phyloP scores from a whole-genome alignment of 1,284 basidiomycete species.

The Pyrrhoderma noxium region DNA sequence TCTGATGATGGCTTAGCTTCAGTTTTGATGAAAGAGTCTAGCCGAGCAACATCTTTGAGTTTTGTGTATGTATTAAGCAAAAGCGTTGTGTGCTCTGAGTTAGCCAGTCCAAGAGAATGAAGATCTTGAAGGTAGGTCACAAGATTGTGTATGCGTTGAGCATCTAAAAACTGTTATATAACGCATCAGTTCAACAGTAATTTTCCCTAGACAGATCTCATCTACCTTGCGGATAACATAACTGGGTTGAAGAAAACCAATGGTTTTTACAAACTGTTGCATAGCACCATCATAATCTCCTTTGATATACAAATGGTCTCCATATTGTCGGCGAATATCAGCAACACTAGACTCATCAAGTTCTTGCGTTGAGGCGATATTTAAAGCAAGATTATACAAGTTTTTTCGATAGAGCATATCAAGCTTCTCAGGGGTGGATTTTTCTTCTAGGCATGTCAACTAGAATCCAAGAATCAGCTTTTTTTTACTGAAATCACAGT shows the following conservation, averaged over 20 bases:
- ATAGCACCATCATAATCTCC: conserved; percentile 92
- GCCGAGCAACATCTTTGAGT: conserved; percentile 81
- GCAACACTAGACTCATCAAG: conserved; percentile 69
- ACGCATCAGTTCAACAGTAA: background rate
- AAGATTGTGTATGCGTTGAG: conserved; percentile 91
- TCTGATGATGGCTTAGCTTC: conserved; percentile 47
- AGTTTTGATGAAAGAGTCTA: conserved; percentile 90
- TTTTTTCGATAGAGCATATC: conserved; percentile 76
- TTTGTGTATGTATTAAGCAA: conserved; percentile 96
- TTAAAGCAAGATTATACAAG: conserved; percentile 68
- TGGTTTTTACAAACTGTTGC: conserved; percentile 86
- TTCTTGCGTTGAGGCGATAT: conserved; percentile 70
- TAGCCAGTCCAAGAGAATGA: conserved; percentile 83
- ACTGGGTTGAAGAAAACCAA: conserved; percentile 86
- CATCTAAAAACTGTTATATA: conserved; percentile 77
- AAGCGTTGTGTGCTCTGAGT: conserved; percentile 94
- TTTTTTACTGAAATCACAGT: background rate
- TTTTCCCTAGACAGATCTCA: background rate
- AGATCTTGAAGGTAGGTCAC: conserved; percentile 95
- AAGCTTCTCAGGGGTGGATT: conserved; percentile 72
- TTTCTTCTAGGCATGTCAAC: conserved; percentile 71
- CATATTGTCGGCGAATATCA: conserved; percentile 85
- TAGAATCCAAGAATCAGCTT: conserved; percentile 26
- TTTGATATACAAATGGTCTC: conserved; percentile 87
- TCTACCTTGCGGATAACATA: conserved; percentile 92